Base-by-base conservation (phyloP, 1,284 basidiomycete species). In the Trametes polyzona region DNA sequence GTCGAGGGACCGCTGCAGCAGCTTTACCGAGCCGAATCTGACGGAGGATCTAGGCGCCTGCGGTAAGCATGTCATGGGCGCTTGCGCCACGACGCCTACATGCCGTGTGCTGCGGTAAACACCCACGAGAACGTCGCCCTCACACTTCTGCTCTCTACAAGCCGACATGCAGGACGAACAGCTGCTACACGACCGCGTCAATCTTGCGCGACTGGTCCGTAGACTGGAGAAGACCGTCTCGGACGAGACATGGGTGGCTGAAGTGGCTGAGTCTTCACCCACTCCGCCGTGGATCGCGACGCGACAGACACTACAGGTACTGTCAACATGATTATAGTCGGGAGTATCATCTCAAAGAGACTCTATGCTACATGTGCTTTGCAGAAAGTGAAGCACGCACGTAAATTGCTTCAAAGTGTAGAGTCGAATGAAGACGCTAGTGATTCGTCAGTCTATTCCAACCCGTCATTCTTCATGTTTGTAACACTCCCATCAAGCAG, bases 371-470 rank as follows among this genome's bases (percentile, higher is more conserved):
- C 14, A 24, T 26, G 16, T 21, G 0, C 43, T n/a, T 14, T 52
- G n/a, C 60, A 92, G 89, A 85, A 82, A 74, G 74, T 90, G 9
- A 83, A 83, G 63, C 80, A 83, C 66, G 87, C 87, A 0, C 74
- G 79, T 47, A 77, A 78, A 60, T 70, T 91, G 35, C 65, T 90
- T 42, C 79, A 77, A 63, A 84, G 81, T 55, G 78, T 88, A 7
- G 81, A 86, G 63, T 61, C 77, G 19, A 74, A 81, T 56, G 78
- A 78, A 37, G 69, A 68, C 33, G 47, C 72, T 10, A 76, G 78
- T 32, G 70, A 75, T 27, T 70, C 77, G 83, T 86, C 54, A 65
- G 83, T 74, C 21, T 9, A 9, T 17, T 16, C 8, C 17, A 21
- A 2, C 21, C n/a, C n/a, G 7, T 36, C 19, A 19, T 27, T 47